Evolutionary conservation across 805 yeast genomes (phyloP), one percentile per base, ranked within the genome.

Genomic region (Isabelozyma gotoi): DNA sequence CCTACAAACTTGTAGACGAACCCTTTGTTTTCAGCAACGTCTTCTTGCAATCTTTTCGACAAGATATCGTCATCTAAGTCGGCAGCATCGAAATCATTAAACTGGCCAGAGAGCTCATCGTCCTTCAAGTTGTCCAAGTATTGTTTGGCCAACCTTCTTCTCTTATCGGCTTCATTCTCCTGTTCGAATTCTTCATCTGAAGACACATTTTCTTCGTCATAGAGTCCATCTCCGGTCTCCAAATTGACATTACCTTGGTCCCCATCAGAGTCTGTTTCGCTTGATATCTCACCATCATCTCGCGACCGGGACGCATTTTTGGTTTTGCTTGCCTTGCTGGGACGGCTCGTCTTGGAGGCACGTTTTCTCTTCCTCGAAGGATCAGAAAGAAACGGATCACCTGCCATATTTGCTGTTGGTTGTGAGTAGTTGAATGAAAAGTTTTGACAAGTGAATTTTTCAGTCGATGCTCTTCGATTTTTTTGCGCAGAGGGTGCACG

Each of bases 91-190:
- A 88, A 91, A 19, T 60, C 65, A 19, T 55, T 58, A 8, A 52
- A 50, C 40, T 77, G 81, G 43, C 71, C 78, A 21, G 65, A 71
- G 20, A 59, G 32, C 44, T 65, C 69, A 48, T 85, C 88, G 3
- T 71, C 67, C 60, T 86, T 81, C 56, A 94, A 68, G 57, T 85
- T 86, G 37, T 85, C 90, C 49, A 94, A 71, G 63, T 94, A 94
- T 64, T 91, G 94, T 64, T 90, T 90, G 14, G 98, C 98, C 46
- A 94, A 74, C 58, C 98, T 75, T 67, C 99, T 80, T 65, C 99
- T 81, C 65, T 88, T 90, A 58, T 94, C 99, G 0, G 96, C 95
- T 7, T 91, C 95, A 38, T 81, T 80, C 64, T 92, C 98, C 14
- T 74, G 76, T 12, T 71, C 80, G 50, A 82, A 80, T 52, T 85